Conservation (phyloP, 2,329 filamentous ascomycete species). For the Phoma sp. region DNA sequence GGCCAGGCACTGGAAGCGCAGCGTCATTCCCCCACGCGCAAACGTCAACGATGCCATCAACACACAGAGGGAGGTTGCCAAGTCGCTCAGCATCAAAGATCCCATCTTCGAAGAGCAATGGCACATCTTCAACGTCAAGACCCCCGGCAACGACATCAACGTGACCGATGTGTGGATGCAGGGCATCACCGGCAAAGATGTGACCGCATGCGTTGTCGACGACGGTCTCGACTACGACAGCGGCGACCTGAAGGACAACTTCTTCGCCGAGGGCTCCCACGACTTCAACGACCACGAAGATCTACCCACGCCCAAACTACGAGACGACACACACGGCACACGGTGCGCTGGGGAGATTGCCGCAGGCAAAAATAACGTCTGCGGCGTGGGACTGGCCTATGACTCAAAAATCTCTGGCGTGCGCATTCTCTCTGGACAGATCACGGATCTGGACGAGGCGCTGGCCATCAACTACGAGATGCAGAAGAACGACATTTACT, state of each 20-base stretch:
- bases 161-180: constrained; percentile 93
- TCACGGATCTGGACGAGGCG: constrained; percentile 91
- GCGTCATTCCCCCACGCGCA: constrained; percentile 38
- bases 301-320: constrained; percentile 80
- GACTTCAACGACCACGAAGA: constrained; percentile 90
- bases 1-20: constrained; percentile 67
- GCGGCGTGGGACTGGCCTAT: constrained; percentile 94
- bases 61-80: constrained; percentile 48
- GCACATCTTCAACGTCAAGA: constrained; percentile 86
- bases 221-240: constrained; percentile 97
- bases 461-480: constrained; percentile 90
- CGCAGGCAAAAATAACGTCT: constrained; percentile 89
- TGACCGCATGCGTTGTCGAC: constrained; percentile 92
- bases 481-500: constrained; percentile 94
- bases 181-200: constrained; percentile 86
- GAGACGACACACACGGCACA: constrained; percentile 89
- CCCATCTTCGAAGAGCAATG: constrained; percentile 94
- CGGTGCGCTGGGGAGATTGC: constrained; percentile 93
- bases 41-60: constrained; percentile 57
- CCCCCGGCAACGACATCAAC: constrained; percentile 90
- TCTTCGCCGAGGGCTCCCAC: constrained; percentile 89
- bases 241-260: constrained; percentile 89
- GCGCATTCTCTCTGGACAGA: constrained; percentile 88
- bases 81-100: constrained; percentile 76
- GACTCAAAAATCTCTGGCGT: constrained; percentile 89